phyloP scores from a whole-genome alignment of 2,329 filamentous ascomycete genomes.

The Talaromyces sp. region DNA sequence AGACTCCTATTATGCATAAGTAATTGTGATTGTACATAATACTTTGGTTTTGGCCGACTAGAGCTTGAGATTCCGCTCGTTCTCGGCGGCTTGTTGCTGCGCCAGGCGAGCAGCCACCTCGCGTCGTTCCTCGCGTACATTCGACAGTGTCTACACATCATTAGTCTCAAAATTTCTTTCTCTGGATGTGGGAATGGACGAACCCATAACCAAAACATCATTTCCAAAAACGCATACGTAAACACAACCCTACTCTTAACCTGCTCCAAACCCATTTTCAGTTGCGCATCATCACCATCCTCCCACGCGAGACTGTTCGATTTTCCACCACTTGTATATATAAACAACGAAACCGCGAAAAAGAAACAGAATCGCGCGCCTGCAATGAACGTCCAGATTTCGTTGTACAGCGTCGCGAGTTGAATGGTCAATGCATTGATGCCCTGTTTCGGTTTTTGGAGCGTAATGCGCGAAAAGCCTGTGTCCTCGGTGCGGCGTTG shows the following conservation, averaged over 20 bases:
- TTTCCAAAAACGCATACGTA: constrained; percentile 78
- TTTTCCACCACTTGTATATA: constrained; percentile 33
- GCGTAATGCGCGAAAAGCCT: constrained; percentile 46
- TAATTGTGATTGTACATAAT: not conserved
- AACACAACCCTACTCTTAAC: constrained; percentile 84
- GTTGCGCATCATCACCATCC: constrained; percentile 18
- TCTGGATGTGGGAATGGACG: constrained; percentile 22
- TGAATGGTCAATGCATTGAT: constrained; percentile 27
- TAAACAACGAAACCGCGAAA: constrained; percentile 36
- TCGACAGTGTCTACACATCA: constrained; percentile 30
- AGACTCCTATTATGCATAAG: not conserved
- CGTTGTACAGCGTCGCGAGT: constrained; percentile 35
- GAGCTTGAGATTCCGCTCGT: constrained; percentile 10
- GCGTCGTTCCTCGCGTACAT: constrained; percentile 38
- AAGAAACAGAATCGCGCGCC: constrained; percentile 36
- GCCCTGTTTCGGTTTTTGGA: constrained; percentile 23
- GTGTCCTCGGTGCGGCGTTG: constrained; percentile 56
- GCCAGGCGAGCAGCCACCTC: constrained; percentile 26
- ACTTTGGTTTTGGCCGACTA: not conserved
- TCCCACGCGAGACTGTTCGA: not conserved
- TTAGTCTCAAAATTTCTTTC: not conserved
- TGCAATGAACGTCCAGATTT: constrained; percentile 38
- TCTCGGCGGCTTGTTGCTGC: constrained; percentile 20
- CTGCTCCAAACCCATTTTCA: constrained; percentile 53
- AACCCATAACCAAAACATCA: constrained; percentile 83